These are phyloP conservation scores for Annulohypoxylon bovei DNA, from an alignment of 495 filamentous ascomycete genomes.

Conservation along the genomic window DNA sequence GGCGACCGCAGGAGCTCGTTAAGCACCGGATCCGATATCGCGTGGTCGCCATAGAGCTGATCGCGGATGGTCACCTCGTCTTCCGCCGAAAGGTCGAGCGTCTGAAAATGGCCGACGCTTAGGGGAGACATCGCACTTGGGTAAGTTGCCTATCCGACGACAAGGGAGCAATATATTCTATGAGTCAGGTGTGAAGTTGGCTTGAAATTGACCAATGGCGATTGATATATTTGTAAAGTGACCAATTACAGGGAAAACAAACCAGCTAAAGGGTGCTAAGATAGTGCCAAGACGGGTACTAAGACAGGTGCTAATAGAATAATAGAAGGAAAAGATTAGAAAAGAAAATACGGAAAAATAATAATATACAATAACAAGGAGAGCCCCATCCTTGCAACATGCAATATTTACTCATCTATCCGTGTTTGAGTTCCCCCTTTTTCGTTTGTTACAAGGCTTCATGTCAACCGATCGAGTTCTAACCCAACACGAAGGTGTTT, in stretches of 20 bases:
- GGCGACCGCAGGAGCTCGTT: conserved; percentile 51
- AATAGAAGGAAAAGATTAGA: no score
- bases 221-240: background rate
- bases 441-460: background rate
- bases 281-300: background rate
- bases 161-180: background rate
- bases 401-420: background rate
- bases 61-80: conserved; percentile 35
- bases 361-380: no score
- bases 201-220: background rate
- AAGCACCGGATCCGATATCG: conserved; percentile 51
- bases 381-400: no score
- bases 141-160: background rate
- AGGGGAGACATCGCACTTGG: background rate
- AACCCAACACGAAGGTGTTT: no score
- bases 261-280: no score
- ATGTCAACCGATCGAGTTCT: no score
- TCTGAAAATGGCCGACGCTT: conserved; percentile 13
- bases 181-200: background rate
- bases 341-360: no score
- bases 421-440: background rate
- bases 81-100: conserved; percentile 9
- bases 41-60: conserved; percentile 50
- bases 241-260: no score
- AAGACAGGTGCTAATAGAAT: no score